phyloP scores from a whole-genome alignment of 805 yeast species.

The Kockiozyma suomiensis region DNA sequence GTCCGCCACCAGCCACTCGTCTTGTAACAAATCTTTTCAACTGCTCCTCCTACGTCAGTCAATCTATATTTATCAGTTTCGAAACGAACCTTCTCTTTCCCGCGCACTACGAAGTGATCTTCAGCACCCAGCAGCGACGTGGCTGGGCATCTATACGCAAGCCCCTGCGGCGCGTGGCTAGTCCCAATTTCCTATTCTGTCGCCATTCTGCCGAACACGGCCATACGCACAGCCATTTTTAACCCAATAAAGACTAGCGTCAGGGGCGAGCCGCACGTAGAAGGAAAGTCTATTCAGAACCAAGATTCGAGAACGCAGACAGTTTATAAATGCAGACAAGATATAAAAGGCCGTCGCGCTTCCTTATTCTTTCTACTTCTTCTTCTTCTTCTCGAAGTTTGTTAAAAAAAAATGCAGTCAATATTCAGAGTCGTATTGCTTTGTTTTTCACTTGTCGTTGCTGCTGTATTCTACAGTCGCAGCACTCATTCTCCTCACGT shows the following conservation, averaged over 20 bases:
- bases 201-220: neutral
- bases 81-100: neutral
- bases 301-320: neutral
- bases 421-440: neutral
- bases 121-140: neutral
- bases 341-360: neutral
- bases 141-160: neutral
- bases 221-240: neutral
- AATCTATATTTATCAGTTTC: neutral
- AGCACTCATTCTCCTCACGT: neutral
- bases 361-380: neutral
- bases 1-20: neutral
- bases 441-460: neutral
- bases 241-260: neutral
- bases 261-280: conserved; percentile 8
- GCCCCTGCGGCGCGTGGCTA: conserved; percentile 13
- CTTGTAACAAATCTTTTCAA: no score
- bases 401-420: neutral
- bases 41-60: no score
- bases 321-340: no score
- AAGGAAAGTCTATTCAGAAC: neutral
- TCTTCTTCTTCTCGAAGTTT: neutral
- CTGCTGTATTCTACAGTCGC: neutral
- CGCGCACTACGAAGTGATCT: no score
- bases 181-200: neutral